Conservation (phyloP, 2,329 filamentous ascomycete species). For the Keithomyces neogunnii region DNA sequence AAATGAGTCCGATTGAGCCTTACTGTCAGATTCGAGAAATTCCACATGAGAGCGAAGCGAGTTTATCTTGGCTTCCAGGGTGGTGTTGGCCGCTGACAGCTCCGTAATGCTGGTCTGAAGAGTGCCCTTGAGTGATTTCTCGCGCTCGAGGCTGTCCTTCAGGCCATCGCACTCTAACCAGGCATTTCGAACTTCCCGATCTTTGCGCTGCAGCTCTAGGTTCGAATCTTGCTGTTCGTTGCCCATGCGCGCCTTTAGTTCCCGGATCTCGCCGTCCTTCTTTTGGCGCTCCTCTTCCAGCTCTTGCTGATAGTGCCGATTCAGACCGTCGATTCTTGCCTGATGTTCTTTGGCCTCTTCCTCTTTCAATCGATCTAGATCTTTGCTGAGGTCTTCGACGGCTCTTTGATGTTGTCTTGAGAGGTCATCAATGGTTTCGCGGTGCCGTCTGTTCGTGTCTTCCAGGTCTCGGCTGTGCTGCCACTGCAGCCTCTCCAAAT, state of each 20-base stretch:
- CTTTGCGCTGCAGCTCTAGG: constrained; percentile 39
- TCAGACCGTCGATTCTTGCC: constrained; percentile 58
- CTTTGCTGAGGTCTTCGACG: constrained; percentile 32
- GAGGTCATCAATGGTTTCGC: constrained; percentile 25
- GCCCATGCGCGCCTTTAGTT: constrained; percentile 47
- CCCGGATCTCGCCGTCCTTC: constrained; percentile 53
- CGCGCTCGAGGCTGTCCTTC: constrained; percentile 46
- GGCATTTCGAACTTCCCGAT: constrained; percentile 44
- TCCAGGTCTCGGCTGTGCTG: constrained; percentile 40
- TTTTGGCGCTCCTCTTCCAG: constrained; percentile 55
- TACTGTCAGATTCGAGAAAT: constrained; percentile 82
- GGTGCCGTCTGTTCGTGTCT: constrained; percentile 34
- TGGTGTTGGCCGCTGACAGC: constrained; percentile 50
- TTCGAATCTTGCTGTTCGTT: constrained; percentile 44
- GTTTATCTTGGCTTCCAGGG: constrained; percentile 66
- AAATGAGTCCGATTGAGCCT: constrained; percentile 81
- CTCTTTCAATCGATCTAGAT: constrained; percentile 33
- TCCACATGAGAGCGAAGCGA: constrained; percentile 75
- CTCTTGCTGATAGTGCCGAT: constrained; percentile 53
- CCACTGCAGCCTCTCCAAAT: constrained; percentile 28
- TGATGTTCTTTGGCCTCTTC: constrained; percentile 50
- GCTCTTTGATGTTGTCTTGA: constrained; percentile 24
- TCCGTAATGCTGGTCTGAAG: constrained; percentile 47
- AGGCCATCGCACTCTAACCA: constrained; percentile 35
- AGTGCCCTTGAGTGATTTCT: constrained; percentile 52